Evolutionary conservation across 2,329 filamentous ascomycete species (phyloP), one percentile per base, ranked within the genome.

Genomic region (Davidsoniella australis): DNA sequence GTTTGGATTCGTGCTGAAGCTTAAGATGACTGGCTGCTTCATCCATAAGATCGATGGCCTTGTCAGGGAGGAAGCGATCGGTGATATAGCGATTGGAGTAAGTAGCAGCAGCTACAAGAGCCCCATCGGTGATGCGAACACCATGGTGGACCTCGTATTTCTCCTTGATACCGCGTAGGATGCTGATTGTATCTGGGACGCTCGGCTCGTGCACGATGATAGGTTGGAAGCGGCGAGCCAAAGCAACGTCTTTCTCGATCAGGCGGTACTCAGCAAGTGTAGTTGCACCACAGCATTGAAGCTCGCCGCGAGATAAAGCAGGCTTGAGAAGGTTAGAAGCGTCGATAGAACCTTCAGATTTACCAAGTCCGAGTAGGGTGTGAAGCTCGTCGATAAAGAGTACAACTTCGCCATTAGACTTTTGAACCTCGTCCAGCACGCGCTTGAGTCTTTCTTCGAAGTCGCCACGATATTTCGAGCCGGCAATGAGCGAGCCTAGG

Each of bases 81-180:
- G 88, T 95, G 57, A 98, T 91, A 63, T 96, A 98, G 47, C 91
- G 82, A 59, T 96, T 96, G 54, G 85, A 91, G 60, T 93, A 84
- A 0, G 85, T 84, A 2, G 89, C 88, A 2, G 91, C 89, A 1
- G 91, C 87, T 12, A 98, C 89, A 9, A 96, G 68, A 5, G 91
- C 87, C 2, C 83, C 82, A 58, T 96, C 91, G 0, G 86, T 94
- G 56, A 98, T 96, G 48, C 88, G 75, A 0, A 96, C 89, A 64
- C 91, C 89, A 59, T 98, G 91, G 56, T 96, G 91, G 0, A 96
- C 85, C 63, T 96, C 91, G 59, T 98, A 98, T 56, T 87, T 85
- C 60, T 96, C 88, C 61, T 96, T 96, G 68, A 98, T 95, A 45
- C 89, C 91, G 59, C 91, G 79, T 1, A 98, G 69, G 51, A 98